Evolutionary conservation across 2,329 filamentous ascomycete species (phyloP), one percentile per base, ranked within the genome.

Genomic region (Alternaria postmessia): DNA sequence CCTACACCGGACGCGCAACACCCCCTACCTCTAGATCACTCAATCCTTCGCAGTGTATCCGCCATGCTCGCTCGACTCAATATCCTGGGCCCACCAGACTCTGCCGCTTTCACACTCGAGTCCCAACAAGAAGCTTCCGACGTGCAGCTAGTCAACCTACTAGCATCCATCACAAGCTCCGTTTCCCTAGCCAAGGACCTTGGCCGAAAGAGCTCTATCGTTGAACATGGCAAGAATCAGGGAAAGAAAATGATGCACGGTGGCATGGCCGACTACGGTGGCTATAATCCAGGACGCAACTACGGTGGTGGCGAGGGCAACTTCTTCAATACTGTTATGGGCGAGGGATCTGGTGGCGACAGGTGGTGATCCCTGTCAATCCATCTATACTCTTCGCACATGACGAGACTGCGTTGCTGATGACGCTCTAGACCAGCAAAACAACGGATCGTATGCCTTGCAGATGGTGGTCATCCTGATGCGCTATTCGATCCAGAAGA

Each of bases 41-140:
- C 88, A 2, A 89, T 97, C 42, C 88, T 99, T 32, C 93, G 95
- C 63, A 92, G 92, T 65, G 93, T 97, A 64, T 91, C 94, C 72
- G 91, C 94, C 2, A 89, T 97, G 41, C 87, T 97, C 63, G 90
- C 90, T 51, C 91, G 94, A 52, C 86, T 97, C 28, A 91, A 91
- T 39, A 89, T 98, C 18, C 86, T 97, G 54, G 88, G 90, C 5
- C 93, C 94, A 3, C 84, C 89, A 2, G 85, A 92, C 69, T 66
- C 84, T 26, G 83, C 84, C 43, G 84, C 87, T 0, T 92, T 94
- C 73, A 83, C 88, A 28, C 83, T 86, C 34, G 91, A 96, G 77
- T 86, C 91, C 38, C 82, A 90, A 38, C 88, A 90, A 54, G 91
- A 97, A 80, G 85, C 89, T 62, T 95, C 96, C 71, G 93, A 98